Evolutionary conservation across 2,329 filamentous ascomycete genomes (phyloP).

Genomic region (Leptodontidium sp.): DNA sequence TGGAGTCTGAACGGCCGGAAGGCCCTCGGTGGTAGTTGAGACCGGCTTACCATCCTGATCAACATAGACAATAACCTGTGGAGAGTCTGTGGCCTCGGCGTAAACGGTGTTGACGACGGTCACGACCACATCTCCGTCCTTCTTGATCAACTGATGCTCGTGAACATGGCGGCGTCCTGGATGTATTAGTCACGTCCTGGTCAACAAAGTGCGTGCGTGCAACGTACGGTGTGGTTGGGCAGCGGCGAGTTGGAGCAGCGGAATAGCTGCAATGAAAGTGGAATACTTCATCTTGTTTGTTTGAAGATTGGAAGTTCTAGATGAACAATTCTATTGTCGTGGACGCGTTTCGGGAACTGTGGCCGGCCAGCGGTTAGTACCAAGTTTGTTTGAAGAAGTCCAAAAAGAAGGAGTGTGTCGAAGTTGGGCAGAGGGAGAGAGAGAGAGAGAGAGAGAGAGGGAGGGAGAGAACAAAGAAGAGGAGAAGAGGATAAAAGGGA

Average conservation of each 20-base stretch:
- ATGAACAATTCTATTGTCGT: constrained; percentile 30
- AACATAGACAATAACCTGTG: constrained; percentile 66
- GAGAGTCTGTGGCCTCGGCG: constrained; percentile 49
- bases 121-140: constrained; percentile 41
- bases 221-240: constrained; percentile 50
- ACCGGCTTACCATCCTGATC: constrained; percentile 63
- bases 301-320: constrained; percentile 24
- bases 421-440: not conserved
- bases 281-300: constrained; percentile 55
- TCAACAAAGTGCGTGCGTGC: not conserved
- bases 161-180: constrained; percentile 40
- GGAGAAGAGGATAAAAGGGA: not conserved
- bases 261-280: constrained; percentile 47
- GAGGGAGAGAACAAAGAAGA: not conserved
- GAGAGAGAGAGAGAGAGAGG: not conserved
- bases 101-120: constrained; percentile 49
- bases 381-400: constrained; percentile 15
- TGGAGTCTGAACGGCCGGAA: constrained; percentile 19
- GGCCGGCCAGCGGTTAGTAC: constrained; percentile 37
- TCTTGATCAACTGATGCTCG: constrained; percentile 41
- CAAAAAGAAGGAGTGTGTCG: constrained; percentile 7
- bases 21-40: constrained; percentile 49
- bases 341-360: constrained; percentile 26
- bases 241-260: constrained; percentile 51
- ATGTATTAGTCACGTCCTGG: constrained; percentile 9